Conservation (phyloP, 2,329 filamentous ascomycete genomes). For the Colletotrichum truncatum region DNA sequence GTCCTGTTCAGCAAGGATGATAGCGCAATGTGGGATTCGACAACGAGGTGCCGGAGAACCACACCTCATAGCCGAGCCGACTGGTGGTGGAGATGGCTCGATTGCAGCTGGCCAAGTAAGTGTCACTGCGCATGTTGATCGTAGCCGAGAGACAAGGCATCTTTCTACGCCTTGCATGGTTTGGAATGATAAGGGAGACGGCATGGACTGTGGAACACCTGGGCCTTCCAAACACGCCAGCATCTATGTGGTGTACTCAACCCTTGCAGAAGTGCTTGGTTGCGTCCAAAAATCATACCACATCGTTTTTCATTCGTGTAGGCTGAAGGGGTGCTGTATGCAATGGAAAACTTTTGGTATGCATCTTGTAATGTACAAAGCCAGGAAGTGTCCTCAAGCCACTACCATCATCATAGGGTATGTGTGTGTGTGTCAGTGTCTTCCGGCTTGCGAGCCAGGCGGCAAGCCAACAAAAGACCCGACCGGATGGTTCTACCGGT, state of each 20-base stretch:
- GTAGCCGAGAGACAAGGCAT: slow-evolving; percentile 13
- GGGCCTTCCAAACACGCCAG: neutral
- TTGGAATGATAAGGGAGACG: neutral
- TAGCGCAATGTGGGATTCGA: slow-evolving; percentile 30
- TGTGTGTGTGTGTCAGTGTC: too few relatives aligned
- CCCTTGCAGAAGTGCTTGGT: neutral
- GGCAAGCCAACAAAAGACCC: neutral
- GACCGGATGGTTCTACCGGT: slow-evolving; percentile 1
- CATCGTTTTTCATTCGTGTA: neutral
- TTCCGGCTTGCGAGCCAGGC: neutral
- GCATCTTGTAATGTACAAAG: neutral
- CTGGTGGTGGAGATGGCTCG: slow-evolving; percentile 14
- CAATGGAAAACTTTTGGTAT: neutral
- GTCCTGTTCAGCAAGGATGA: slow-evolving; percentile 23
- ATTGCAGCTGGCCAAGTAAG: slow-evolving; percentile 1
- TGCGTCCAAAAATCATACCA: neutral
- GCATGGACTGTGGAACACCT: neutral
- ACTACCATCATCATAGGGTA: neutral
- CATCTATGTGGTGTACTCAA: neutral
- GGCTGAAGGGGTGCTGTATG: neutral
- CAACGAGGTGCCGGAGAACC: slow-evolving; percentile 20
- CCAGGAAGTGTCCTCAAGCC: neutral
- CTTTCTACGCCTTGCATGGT: neutral
- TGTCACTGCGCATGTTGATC: slow-evolving; percentile 13
- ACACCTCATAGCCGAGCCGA: slow-evolving; percentile 6